Percentiles rank a stretch among this genome's conserved stretches.
Evolutionary conservation across 371 early-diverging fungal genomes (phyloP).

Genomic region (Circinella umbellata): DNA sequence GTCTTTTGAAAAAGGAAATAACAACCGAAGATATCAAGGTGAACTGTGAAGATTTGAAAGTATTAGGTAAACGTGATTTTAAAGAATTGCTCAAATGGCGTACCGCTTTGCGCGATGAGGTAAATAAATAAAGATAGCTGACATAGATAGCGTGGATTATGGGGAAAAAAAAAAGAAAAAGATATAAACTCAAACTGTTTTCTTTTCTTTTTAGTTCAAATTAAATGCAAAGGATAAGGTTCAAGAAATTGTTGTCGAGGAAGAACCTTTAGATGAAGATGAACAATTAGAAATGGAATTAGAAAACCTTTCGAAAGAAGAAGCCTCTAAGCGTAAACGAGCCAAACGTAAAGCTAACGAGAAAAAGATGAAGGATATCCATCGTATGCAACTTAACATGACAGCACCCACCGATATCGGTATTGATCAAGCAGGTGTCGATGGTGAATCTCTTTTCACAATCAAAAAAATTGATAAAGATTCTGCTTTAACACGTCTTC

Average conservation of each 20-base stretch:
- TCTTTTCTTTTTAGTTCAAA: conserved; percentile 37
- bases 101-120: conserved; percentile 64
- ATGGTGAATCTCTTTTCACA: conserved; percentile 64
- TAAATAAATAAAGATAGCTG: conserved; percentile 41
- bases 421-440: conserved; percentile 73
- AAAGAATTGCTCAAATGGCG: conserved; percentile 91
- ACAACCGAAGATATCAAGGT: conserved; percentile 84
- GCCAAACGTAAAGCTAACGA: conserved; percentile 70
- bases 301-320: conserved; percentile 63
- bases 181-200: background rate
- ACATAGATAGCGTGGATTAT: conserved; percentile 10
- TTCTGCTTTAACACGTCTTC: conserved; percentile 49
- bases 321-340: conserved; percentile 61
- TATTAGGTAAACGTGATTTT: conserved; percentile 93
- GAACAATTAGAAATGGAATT: conserved; percentile 63
- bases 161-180: no score
- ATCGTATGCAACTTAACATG: conserved; percentile 94
- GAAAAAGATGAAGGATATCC: conserved; percentile 81
- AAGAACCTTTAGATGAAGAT: conserved; percentile 63
- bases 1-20: conserved; percentile 61
- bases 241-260: conserved; percentile 52
- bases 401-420: conserved; percentile 87
- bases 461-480: conserved; percentile 61
- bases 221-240: conserved; percentile 56
- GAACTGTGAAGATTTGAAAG: conserved; percentile 87